phyloP scores from a whole-genome alignment of 371 early-diverging fungal genomes.

The Lichtheimia corymbifera region DNA sequence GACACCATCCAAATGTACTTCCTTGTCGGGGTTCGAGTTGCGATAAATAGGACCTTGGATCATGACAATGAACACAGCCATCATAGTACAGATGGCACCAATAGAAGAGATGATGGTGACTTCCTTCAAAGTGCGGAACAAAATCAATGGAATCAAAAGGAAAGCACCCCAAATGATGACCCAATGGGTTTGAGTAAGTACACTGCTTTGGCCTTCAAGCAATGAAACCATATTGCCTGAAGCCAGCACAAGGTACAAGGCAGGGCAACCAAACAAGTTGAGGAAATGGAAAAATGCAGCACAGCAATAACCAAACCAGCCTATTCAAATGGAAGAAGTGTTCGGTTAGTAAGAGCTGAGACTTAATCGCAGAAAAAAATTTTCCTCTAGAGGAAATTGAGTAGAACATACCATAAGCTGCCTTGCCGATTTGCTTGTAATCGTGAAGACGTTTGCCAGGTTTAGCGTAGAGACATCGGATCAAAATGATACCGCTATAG shows the following conservation, averaged over 20 bases:
- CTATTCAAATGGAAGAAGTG: slow-evolving; percentile 15
- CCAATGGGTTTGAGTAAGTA: slow-evolving; percentile 45
- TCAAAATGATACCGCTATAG: slow-evolving; percentile 40
- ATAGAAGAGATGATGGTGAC: slow-evolving; percentile 60
- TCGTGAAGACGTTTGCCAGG: slow-evolving; percentile 57
- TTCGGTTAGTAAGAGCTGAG: not conserved
- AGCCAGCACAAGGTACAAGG: slow-evolving; percentile 79
- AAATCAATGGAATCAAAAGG: slow-evolving; percentile 72
- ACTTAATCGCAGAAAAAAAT: not conserved
- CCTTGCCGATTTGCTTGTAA: slow-evolving; percentile 63
- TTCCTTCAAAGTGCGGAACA: slow-evolving; percentile 76
- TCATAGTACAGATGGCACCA: slow-evolving; percentile 53
- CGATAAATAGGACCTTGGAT: slow-evolving; percentile 37
- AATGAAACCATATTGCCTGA: slow-evolving; percentile 62
- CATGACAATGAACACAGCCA: slow-evolving; percentile 48
- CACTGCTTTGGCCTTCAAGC: slow-evolving; percentile 30
- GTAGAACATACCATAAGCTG: slow-evolving; percentile 43
- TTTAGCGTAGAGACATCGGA: slow-evolving; percentile 40
- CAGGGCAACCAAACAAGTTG: slow-evolving; percentile 71
- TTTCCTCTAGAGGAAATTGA: slow-evolving; percentile 18
- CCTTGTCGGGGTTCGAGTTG: slow-evolving; percentile 12
- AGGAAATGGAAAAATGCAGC: slow-evolving; percentile 68
- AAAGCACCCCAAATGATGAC: slow-evolving; percentile 64
- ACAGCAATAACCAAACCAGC: slow-evolving; percentile 57
- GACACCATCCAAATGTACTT: slow-evolving; percentile 29